Evolutionary conservation across 192 early-diverging fungal genomes (phyloP), one percentile per base, ranked within the genome.

Genomic region (Coemansia sp.): DNA sequence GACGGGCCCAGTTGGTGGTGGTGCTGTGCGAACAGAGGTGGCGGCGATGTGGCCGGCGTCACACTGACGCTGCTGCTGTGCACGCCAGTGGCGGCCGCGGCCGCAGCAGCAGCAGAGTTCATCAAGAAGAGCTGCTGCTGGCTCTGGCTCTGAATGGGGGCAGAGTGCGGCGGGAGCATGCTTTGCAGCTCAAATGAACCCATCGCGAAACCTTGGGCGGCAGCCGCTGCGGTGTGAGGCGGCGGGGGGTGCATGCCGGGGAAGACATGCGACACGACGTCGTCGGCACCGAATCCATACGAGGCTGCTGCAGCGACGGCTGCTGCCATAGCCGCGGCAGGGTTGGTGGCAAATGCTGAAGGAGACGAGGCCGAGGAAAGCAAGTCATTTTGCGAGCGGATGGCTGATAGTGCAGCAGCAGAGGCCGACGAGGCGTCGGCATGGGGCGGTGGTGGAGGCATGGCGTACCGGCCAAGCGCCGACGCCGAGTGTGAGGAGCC

Each of bases 301-400:
- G 36, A 50, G n/a, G 71, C 45, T 12, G 61, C 55, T 0, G 65
- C 64, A 0, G 55, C 51, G 27, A 51, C 36, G 2, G 58, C 67
- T 11, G 66, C 69, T 6, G 66, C 63, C 46, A 67, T 39, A 9
- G 67, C 63, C 21, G 67, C 67, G 12, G 63, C 76, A 4, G 64
- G 63, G 8, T 39, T 55, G 7, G 76, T 48, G 19, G 60, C 59
- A 23, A 53, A 58, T 19, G 38, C 50, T 27, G 57, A 50, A 23
- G 41, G 25, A 50, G 58, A 17, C 29, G 27, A 41, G 15, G 12
- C 23, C 3, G 51, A 29, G 11, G 51, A 55, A 15, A 55, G 51
- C 51, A 55, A 15, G 25, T 55, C 51, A 27, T 25, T 21, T 25
- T 38, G 41, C 14, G 50, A 71, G 62, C 63, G 57, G 61, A 55